Conservation (phyloP, 2,329 filamentous ascomycete species). For the Colletotrichum godetiae region DNA sequence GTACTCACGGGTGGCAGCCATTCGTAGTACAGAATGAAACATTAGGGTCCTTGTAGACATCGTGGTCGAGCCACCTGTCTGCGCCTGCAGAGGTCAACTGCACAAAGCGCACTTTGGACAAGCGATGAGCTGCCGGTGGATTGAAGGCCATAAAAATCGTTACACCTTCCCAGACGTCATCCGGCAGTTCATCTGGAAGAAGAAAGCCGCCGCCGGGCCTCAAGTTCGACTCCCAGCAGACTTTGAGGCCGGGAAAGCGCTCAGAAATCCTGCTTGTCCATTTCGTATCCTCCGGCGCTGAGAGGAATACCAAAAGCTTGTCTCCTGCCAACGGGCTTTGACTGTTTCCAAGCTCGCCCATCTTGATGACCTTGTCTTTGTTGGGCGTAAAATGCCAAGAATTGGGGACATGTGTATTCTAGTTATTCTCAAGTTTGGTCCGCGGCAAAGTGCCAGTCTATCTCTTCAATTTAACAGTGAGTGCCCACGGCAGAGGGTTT, state of each 20-base stretch:
- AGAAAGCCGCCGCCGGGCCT: slow-evolving; percentile 34
- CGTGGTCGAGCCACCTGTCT: slow-evolving; percentile 52
- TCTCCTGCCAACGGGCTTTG: slow-evolving; percentile 46
- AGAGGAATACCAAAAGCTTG: slow-evolving; percentile 52
- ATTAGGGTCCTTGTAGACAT: slow-evolving; percentile 46
- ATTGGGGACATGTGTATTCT: background rate
- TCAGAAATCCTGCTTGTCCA: slow-evolving; percentile 49
- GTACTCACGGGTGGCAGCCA: slow-evolving; percentile 54
- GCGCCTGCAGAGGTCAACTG: slow-evolving; percentile 57
- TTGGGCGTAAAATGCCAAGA: background rate
- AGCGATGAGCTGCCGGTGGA: slow-evolving; percentile 44
- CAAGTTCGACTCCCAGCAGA: slow-evolving; percentile 47
- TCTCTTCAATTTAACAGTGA: background rate
- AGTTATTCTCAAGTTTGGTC: background rate
- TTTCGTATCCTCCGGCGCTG: slow-evolving; percentile 41
- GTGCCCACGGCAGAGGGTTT: background rate
- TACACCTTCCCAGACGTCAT: slow-evolving; percentile 51
- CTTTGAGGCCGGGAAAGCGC: slow-evolving; percentile 50
- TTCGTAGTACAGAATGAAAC: slow-evolving; percentile 54
- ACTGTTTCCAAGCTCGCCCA: slow-evolving; percentile 11
- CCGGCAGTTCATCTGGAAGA: slow-evolving; percentile 41
- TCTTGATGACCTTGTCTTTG: background rate
- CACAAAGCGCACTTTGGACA: slow-evolving; percentile 54
- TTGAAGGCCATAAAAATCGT: slow-evolving; percentile 50
- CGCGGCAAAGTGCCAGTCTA: background rate